Evolutionary conservation across 1,139 yeast species (phyloP).

Genomic region (Hansenula anomala): DNA sequence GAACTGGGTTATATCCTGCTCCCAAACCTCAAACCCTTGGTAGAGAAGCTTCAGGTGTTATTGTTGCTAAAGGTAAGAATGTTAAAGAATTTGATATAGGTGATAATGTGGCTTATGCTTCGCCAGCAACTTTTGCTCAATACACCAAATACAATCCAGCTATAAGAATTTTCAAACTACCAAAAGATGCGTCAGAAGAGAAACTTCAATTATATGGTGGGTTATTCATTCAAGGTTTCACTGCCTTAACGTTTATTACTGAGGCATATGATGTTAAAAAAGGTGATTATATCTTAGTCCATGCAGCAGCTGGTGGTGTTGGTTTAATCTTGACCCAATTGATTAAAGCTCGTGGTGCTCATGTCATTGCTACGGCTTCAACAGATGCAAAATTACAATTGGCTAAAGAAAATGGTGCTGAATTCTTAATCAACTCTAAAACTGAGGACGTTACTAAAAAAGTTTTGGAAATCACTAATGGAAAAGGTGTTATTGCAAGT

Average conservation of each 20-base stretch:
- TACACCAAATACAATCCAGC: constrained; percentile 47
- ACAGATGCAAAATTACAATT: constrained; percentile 55
- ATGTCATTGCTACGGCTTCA: constrained; percentile 81
- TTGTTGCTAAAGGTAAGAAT: constrained; percentile 60
- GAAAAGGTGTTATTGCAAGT: constrained; percentile 66
- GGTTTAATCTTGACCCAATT: constrained; percentile 70
- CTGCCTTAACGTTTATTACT: constrained; percentile 65
- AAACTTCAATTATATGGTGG: constrained; percentile 54
- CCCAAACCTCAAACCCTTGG: constrained; percentile 63
- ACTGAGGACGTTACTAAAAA: constrained; percentile 51
- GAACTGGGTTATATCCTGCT: constrained; percentile 68
- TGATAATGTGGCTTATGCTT: constrained; percentile 62
- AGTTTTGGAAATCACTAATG: constrained; percentile 63
- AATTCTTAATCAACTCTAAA: constrained; percentile 56
- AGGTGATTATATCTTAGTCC: constrained; percentile 68
- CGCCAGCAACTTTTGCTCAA: constrained; percentile 60
- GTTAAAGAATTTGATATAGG: constrained; percentile 61
- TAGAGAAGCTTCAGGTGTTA: constrained; percentile 78
- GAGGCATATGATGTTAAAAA: constrained; percentile 63
- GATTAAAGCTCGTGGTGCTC: constrained; percentile 58
- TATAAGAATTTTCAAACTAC: constrained; percentile 42
- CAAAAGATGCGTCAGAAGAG: constrained; percentile 41
- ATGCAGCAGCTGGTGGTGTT: constrained; percentile 96
- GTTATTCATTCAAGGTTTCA: constrained; percentile 64
- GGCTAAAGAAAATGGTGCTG: constrained; percentile 73